Evolutionary conservation across 23 red algal genomes (phyloP), one percentile per base, ranked within the genome.

Genomic region (Rhodosorus marinus): DNA sequence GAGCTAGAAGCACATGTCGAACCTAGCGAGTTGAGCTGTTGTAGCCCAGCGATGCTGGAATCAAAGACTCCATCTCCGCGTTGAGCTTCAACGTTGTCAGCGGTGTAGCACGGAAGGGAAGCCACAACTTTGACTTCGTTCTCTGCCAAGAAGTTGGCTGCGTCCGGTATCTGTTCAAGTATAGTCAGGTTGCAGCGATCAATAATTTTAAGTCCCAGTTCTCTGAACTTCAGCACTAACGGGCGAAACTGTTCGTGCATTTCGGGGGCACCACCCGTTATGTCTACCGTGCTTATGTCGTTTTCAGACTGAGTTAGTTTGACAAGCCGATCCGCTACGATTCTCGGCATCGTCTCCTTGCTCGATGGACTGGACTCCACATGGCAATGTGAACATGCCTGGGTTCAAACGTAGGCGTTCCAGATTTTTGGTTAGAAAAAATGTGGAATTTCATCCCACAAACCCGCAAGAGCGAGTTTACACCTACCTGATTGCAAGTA

Each of bases 181-280:
- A 95, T 68, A 30, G 76, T 80, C 42, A 95, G 62, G 52, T 95
- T 95, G 33, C 88, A 95, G 29, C 88, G 78, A 35, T 95, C 88
- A 29, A 80, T 56, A 17, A 95, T 54, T 24, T 34, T 54, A 2
- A 56, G 31, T 33, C 70, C 88, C 54, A 70, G 52, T 9, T 34
- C 57, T 7, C 55, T 35, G 8, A 83, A 46, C 22, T 38, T 40
- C 15, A 31, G 27, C 20, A 83, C 70, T 47, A 95, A 60, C 28
- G 26, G 60, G 14, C 77, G 63, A 52, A 95, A 95, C 30, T 66
- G 47, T 4, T 27, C 35, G 62, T 95, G 88, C 70, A 95, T 62
- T 49, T 95, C 88, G 30, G 88, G 88, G 41, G 88, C 88, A 23
- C 88, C 88, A 26, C 88, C 88, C 9, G 88, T 95, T 51, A 95